Evolutionary conservation across 306 rosid species (phyloP).

Genomic region (Benincasa hispida): DNA sequence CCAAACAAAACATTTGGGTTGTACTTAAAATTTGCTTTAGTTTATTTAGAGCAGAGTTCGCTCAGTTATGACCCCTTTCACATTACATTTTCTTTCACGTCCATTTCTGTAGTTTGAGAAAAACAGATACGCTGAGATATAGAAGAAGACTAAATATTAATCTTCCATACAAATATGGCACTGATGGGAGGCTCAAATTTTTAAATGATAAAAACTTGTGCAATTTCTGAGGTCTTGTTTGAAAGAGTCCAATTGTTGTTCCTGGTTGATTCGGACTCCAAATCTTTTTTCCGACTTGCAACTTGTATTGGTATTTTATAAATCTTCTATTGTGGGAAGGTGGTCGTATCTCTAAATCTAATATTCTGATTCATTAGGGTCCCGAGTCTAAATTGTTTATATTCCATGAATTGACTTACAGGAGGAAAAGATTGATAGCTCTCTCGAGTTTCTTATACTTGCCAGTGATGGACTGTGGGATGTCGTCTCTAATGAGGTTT

Average conservation of each 20-base stretch:
- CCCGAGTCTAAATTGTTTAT: neutral
- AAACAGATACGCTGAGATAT: neutral
- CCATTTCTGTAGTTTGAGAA: neutral
- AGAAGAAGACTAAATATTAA: neutral
- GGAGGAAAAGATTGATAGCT: slow-evolving; percentile 84
- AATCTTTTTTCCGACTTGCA: neutral
- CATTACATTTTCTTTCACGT: neutral
- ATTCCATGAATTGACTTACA: slow-evolving; percentile 15
- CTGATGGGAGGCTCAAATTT: neutral
- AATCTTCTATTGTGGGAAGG: no score
- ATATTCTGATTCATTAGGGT: neutral
- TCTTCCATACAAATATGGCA: neutral
- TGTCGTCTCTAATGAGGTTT: slow-evolving; percentile 92
- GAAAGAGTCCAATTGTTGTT: neutral
- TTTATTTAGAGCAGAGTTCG: neutral
- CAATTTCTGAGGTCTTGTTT: neutral
- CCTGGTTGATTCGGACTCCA: neutral
- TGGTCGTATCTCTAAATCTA: neutral
- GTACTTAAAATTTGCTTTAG: neutral
- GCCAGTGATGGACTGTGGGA: slow-evolving; percentile 99
- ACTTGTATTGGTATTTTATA: neutral
- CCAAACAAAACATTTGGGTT: neutral
- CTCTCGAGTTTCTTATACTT: slow-evolving; percentile 88
- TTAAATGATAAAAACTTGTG: neutral
- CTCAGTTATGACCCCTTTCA: neutral